Evolutionary conservation across 2,329 filamentous ascomycete genomes (phyloP).

Genomic region (Verticillium zaregamsianum): DNA sequence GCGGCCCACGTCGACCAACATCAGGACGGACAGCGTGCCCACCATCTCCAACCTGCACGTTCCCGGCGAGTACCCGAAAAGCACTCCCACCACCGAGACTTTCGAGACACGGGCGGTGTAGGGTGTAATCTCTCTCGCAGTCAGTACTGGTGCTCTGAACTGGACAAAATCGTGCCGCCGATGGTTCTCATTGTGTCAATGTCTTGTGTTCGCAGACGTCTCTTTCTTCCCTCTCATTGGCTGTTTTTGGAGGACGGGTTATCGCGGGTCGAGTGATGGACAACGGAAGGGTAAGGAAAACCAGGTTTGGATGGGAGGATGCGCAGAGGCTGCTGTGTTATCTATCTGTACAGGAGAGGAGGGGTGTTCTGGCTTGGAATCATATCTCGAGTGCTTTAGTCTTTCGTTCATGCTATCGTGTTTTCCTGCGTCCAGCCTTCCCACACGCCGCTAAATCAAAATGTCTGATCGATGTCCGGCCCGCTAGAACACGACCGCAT

Average conservation of each 20-base stretch:
- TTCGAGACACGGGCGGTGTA: neutral
- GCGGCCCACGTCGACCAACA: conserved; percentile 20
- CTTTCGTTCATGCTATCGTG: neutral
- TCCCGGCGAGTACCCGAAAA: conserved; percentile 61
- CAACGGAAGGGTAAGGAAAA: neutral
- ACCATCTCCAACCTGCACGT: conserved; percentile 65
- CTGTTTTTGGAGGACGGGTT: neutral
- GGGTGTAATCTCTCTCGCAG: neutral
- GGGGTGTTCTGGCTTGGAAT: neutral
- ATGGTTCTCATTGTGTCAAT: neutral
- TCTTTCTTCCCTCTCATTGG: neutral
- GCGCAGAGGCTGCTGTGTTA: neutral
- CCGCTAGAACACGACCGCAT: too few species aligned
- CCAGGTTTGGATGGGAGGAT: neutral
- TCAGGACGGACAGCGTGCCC: conserved; percentile 39
- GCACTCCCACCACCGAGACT: conserved; percentile 5
- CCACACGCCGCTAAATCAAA: too few species aligned
- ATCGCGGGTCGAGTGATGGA: neutral
- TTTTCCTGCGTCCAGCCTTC: too few species aligned
- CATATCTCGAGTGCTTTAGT: neutral
- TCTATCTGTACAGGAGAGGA: neutral
- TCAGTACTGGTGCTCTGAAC: neutral
- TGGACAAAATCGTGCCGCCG: too few species aligned
- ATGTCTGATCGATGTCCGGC: too few species aligned
- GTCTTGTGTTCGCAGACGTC: neutral